Evolutionary conservation across 1,284 basidiomycete species (phyloP).

Genomic region (Cryptococcus sp.): DNA sequence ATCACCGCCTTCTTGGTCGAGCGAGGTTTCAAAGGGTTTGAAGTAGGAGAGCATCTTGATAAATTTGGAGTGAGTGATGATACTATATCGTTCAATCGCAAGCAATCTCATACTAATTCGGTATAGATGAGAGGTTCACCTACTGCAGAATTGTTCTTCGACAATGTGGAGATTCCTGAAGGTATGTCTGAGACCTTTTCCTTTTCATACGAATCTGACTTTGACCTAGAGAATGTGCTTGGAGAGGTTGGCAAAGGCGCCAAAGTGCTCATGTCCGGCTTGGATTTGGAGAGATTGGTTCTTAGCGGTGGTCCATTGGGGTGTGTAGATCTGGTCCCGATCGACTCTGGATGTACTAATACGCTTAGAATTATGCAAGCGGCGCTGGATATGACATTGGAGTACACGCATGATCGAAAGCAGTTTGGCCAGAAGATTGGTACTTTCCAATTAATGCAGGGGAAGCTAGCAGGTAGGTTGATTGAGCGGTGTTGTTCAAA

Average conservation of each 20-base stretch:
- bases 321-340: slow-evolving; percentile 19
- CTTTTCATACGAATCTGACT: not conserved
- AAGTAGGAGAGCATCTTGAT: slow-evolving; percentile 83
- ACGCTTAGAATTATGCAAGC: slow-evolving; percentile 80
- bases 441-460: slow-evolving; percentile 96
- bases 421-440: slow-evolving; percentile 84
- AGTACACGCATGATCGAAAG: slow-evolving; percentile 84
- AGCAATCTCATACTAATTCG: not conserved
- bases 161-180: slow-evolving; percentile 80
- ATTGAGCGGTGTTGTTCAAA: not conserved
- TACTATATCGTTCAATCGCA: not conserved
- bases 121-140: slow-evolving; percentile 81
- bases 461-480: slow-evolving; percentile 52
- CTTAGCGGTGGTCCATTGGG: slow-evolving; percentile 76
- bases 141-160: slow-evolving; percentile 89
- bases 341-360: not conserved
- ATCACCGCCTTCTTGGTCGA: slow-evolving; percentile 92
- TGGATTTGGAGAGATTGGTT: slow-evolving; percentile 88
- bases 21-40: slow-evolving; percentile 74
- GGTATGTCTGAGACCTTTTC: slow-evolving; percentile 49
- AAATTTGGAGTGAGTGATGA: slow-evolving; percentile 65
- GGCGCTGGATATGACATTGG: slow-evolving; percentile 80
- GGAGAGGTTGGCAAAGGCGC: slow-evolving; percentile 75
- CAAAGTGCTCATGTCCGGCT: slow-evolving; percentile 85
- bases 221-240: slow-evolving; percentile 67